Evolutionary conservation across 2,329 filamentous ascomycete genomes (phyloP), one percentile per base, ranked within the genome.

Genomic region (Paracamarosporium sp.): DNA sequence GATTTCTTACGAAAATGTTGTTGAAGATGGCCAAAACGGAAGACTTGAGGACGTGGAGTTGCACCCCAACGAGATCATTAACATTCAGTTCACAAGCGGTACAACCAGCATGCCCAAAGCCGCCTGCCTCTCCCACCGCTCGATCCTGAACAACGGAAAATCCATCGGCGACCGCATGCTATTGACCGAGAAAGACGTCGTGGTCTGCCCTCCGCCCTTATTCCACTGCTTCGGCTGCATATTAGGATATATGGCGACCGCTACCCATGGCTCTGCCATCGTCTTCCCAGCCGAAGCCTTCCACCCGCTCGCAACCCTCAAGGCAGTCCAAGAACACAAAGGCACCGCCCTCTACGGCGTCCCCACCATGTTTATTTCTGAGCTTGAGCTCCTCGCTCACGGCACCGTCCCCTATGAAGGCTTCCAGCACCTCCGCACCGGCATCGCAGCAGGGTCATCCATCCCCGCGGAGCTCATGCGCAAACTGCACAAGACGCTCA

Each of bases 31-130:
- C 5, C 73, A 72, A n/a, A 69, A 76, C 54, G 70, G 69, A 46
- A 57, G 75, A 59, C 55, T 90, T 78, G 67, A 77, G 69, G 59
- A 80, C 76, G 73, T 81, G 24, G 79, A 79, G 0, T 80, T 89
- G 1, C 64, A 81, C 15, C 82, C 87, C 0, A 75, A 85, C 59
- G 94, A 98, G 50, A 87, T 90, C 2, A 89, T 96, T 64, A 98
- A 97, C 73, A 97, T 98, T 63, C 94, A 98, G 76, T 98, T 98
- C 80, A 99, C 95, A 0, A 94, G 90, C 0, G 95, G 94, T n/a
- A 98, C 95, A 0, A 98, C 95, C 0, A 91, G 91, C 0, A 83
- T 86, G 69, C 94, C 93, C 22, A 98, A 98, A 79, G 95, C 95
- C 0, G 94, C 94, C 1, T 96, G 93, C 80, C 84, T 99, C 30